phyloP scores from a whole-genome alignment of 352 stramenopile genomes.

The Pythium scleroteichum region DNA sequence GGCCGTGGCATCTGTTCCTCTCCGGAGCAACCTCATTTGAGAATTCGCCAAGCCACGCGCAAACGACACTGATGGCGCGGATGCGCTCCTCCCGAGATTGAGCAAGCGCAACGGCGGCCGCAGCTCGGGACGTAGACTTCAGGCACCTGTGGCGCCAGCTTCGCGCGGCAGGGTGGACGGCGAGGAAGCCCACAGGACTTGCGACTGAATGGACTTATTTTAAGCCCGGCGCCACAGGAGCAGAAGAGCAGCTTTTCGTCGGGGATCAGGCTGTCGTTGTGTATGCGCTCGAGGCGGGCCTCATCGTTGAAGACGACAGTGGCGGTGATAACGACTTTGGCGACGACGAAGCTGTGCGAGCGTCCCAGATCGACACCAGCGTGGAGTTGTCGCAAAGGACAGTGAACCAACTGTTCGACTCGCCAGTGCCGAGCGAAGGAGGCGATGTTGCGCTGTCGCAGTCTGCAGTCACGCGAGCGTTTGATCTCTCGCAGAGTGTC shows the following conservation, averaged over 20 bases:
- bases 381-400: background rate
- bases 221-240: background rate
- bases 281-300: background rate
- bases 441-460: background rate
- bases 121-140: background rate
- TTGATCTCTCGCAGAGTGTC: background rate
- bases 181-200: background rate
- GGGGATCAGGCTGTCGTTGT: background rate
- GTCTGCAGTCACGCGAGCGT: background rate
- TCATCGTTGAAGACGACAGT: background rate
- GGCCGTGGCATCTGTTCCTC: too few species aligned
- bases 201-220: background rate
- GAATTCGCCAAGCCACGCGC: too few species aligned
- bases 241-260: too few species aligned
- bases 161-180: background rate
- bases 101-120: background rate
- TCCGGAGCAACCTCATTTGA: too few species aligned
- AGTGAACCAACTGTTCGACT: too few species aligned
- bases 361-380: background rate
- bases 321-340: background rate
- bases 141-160: conserved; percentile 2
- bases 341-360: background rate
- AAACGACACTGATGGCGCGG: background rate
- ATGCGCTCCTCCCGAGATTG: too few species aligned
- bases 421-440: background rate